Base-by-base conservation (phyloP, 257 asterid species). In the Pogostemon cablin region DNA sequence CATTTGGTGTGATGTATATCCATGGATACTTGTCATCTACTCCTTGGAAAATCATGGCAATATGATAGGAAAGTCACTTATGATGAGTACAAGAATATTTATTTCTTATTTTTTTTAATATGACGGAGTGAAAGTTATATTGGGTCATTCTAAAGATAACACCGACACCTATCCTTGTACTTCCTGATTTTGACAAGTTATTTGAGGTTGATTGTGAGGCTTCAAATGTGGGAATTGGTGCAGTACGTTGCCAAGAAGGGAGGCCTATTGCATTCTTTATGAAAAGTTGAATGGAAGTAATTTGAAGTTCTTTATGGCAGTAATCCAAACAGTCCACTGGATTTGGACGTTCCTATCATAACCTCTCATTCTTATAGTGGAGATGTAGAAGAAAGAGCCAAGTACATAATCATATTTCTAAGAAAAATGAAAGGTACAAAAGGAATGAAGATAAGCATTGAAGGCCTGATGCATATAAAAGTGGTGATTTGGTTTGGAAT, bases 1-100 rank as follows among this genome's bases (percentile, higher is more conserved):
- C 9, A 5, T 63, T 17, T 63, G 55, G 68, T 63, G 68, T 43
- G 68, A 43, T 63, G 41, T 43, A 41, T 63, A 4, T 20, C 68
- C 4, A 20, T 63, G 55, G 55, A 63, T 42, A 20, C 68, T 20
- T 44, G 55, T 5, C 68, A 63, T 42, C 15, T 63, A 44, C 39
- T 44, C 5, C 40, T 63, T 9, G 41, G 55, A 2, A 58, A 43
- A 10, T 40, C 42, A 3, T 56, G 41, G 62, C 41, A 56, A 34
- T 32, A 25, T 8, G 62, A 32, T 25, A 7, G 62, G 12, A 34
- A 34, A 34, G 10, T 17, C 8, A 8, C 4, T 58, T 8, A 58
- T 17, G 58, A 52, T 9, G 44, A 43, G 11, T 35, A 8, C 9
- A 0, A 9, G 4, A 58, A 58, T 4, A 58, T 43, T 34, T 59